These are phyloP conservation scores for Phascolomyces articulosus DNA, from an alignment of 371 early-diverging fungal species.

Conservation along the genomic window DNA sequence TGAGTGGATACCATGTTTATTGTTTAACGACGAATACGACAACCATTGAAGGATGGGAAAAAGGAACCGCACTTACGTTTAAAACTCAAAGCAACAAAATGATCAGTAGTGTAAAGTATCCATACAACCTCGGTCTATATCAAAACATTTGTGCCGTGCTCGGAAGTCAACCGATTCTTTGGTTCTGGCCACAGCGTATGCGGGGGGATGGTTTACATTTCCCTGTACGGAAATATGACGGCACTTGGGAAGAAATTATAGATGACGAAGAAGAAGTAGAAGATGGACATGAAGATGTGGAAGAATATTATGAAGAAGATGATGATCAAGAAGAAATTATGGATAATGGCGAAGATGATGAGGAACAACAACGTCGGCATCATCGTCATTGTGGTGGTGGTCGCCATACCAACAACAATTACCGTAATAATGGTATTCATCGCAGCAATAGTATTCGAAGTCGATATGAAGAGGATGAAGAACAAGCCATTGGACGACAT, in stretches of 20 bases:
- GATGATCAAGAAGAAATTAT: neutral
- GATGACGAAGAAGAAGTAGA: constrained; percentile 33
- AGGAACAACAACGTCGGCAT: too few species aligned
- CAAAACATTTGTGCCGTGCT: constrained; percentile 81
- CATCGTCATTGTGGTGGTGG: too few species aligned
- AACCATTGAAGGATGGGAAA: constrained; percentile 91
- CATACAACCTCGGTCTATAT: constrained; percentile 90
- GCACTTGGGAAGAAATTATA: constrained; percentile 24
- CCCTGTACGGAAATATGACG: constrained; percentile 45
- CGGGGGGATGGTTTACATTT: constrained; percentile 75
- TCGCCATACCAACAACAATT: too few species aligned
- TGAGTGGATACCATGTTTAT: constrained; percentile 84
- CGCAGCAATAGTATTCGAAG: too few species aligned
- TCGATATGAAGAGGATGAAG: neutral
- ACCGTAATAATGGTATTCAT: too few species aligned
- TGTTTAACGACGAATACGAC: constrained; percentile 89
- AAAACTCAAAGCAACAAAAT: constrained; percentile 42
- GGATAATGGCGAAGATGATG: too few species aligned
- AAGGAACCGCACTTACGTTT: constrained; percentile 81
- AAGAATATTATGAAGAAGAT: neutral
- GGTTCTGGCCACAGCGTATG: constrained; percentile 72
- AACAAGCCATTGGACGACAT: constrained; percentile 1
- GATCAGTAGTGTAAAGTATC: constrained; percentile 58
- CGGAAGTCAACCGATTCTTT: constrained; percentile 68
- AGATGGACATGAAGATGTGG: constrained; percentile 26